Conservation (phyloP, 2,329 filamentous ascomycete genomes). For the Arthrobotrys sinensis region DNA sequence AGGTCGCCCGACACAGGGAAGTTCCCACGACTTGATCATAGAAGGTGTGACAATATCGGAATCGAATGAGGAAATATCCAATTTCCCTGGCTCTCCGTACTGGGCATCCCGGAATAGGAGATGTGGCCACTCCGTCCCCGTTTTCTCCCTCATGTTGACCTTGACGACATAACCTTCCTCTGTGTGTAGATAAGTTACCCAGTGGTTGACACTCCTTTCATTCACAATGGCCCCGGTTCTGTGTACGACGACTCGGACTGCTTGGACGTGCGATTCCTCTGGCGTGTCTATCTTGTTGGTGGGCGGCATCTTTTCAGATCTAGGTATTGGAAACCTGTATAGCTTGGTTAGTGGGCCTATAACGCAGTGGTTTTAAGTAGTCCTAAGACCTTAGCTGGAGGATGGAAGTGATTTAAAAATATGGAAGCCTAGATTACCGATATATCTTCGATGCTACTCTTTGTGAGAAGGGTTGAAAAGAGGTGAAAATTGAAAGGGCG, state of each 20-base stretch:
- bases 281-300: neutral
- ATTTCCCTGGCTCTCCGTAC: constrained; percentile 4
- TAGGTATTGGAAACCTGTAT: too few relatives aligned
- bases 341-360: neutral
- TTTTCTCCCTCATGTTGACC: constrained; percentile 29
- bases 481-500: too few relatives aligned
- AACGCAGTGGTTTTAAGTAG: too few relatives aligned
- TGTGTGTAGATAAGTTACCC: constrained; percentile 1
- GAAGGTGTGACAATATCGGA: neutral
- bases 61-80: constrained; percentile 3
- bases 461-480: too few relatives aligned
- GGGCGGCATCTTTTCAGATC: neutral
- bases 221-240: neutral
- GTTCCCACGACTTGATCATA: constrained; percentile 4
- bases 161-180: neutral
- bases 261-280: neutral
- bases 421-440: too few relatives aligned
- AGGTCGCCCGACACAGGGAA: neutral
- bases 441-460: too few relatives aligned
- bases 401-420: too few relatives aligned
- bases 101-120: neutral
- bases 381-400: too few relatives aligned
- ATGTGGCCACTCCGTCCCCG: neutral
- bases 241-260: constrained; percentile 15
- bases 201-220: constrained; percentile 15